Percentiles rank a stretch among this genome's conserved stretches.
phyloP scores from a whole-genome alignment of 495 filamentous ascomycete genomes.

The Polyplosphaeria fusca region DNA sequence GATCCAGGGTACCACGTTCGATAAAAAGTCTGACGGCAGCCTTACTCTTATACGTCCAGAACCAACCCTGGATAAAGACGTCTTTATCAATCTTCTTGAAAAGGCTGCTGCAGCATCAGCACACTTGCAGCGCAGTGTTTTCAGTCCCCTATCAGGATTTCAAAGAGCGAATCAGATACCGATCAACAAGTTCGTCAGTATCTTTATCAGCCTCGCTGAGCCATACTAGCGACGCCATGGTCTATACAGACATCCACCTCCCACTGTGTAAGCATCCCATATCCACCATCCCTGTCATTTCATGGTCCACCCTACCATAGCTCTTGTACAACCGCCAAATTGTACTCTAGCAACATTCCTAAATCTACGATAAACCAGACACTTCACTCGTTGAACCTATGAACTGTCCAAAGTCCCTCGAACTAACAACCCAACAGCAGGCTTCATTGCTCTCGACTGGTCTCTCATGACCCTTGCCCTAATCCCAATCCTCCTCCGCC shows the following conservation, averaged over 20 bases:
- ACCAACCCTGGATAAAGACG: too few relatives aligned
- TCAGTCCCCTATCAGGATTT: background rate
- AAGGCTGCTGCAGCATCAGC: conserved; percentile 1
- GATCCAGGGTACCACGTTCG: too few relatives aligned
- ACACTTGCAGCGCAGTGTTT: background rate
- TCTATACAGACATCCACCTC: conserved; percentile 31
- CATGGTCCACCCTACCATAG: too few relatives aligned
- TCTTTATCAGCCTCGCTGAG: background rate
- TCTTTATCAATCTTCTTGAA: background rate
- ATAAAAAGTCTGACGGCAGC: too few relatives aligned
- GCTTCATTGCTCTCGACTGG: conserved; percentile 42
- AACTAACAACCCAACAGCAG: conserved; percentile 23
- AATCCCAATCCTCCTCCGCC: conserved; percentile 36
- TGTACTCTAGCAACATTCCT: too few relatives aligned
- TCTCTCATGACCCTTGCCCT: conserved; percentile 38
- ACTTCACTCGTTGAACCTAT: too few relatives aligned
- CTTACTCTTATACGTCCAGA: too few relatives aligned
- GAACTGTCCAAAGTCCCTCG: background rate
- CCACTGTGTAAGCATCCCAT: conserved; percentile 27
- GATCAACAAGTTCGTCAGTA: background rate
- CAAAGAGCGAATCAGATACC: background rate
- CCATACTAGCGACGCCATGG: conserved; percentile 12
- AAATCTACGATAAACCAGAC: too few relatives aligned
- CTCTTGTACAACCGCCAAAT: too few relatives aligned
- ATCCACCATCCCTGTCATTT: background rate